Percentiles rank a stretch among this genome's conserved stretches.
phyloP scores from a whole-genome alignment of 106 monocot genomes.

The Ottelia alismoides region DNA sequence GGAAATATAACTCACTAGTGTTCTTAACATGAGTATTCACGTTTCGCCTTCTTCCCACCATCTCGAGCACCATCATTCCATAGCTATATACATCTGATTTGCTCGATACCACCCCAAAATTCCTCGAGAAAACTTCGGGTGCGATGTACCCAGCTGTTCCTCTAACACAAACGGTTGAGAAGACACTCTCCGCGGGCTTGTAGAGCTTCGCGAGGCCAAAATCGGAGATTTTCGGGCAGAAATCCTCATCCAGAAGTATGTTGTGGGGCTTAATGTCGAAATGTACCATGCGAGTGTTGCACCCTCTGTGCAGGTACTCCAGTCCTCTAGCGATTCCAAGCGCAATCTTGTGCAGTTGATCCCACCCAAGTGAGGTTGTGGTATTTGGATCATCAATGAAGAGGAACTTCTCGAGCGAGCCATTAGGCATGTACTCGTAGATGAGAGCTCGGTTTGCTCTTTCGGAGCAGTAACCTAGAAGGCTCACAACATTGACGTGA shows the following conservation, averaged over 20 bases:
- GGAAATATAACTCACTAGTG: slow-evolving; percentile 22
- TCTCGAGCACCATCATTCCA: slow-evolving; percentile 31
- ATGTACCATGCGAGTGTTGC: slow-evolving; percentile 19
- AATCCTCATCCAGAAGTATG: too few relatives aligned
- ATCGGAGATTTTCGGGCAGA: slow-evolving; percentile 32
- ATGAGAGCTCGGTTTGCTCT: too few relatives aligned
- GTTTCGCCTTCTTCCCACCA: slow-evolving; percentile 14
- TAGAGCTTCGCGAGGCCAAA: slow-evolving; percentile 34
- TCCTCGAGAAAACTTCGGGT: not conserved
- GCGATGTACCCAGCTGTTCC: slow-evolving; percentile 19
- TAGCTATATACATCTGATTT: slow-evolving; percentile 19
- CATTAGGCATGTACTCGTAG: slow-evolving; percentile 24
- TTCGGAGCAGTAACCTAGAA: too few relatives aligned
- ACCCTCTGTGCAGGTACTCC: slow-evolving; percentile 16
- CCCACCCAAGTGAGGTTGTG: slow-evolving; percentile 3
- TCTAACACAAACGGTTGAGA: slow-evolving; percentile 22
- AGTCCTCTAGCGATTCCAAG: slow-evolving; percentile 19
- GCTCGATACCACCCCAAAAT: not conserved
- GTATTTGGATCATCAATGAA: not conserved
- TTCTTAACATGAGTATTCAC: slow-evolving; percentile 1
- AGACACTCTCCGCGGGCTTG: slow-evolving; percentile 12
- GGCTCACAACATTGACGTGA: too few relatives aligned
- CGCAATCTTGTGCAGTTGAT: slow-evolving; percentile 11
- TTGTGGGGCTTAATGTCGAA: slow-evolving; percentile 29
- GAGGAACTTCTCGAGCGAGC: slow-evolving; percentile 5